Evolutionary conservation across 371 early-diverging fungal species (phyloP).

Genomic region (Mucor plumbeus): DNA sequence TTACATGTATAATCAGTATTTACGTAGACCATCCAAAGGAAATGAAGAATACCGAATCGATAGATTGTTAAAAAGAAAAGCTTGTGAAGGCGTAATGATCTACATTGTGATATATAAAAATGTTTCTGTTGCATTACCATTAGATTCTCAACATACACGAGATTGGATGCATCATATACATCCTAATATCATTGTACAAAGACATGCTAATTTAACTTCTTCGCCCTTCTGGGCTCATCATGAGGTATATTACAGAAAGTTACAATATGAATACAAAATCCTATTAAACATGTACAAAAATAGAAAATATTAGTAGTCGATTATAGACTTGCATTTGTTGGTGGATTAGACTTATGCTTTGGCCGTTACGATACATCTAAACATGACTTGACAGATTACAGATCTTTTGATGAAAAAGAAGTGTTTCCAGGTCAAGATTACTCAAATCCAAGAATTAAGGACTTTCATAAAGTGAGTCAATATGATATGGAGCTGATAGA

Average conservation of each 20-base stretch:
- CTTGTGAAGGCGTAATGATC: slow-evolving; percentile 86
- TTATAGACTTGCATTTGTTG: slow-evolving; percentile 83
- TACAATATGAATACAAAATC: too few species aligned
- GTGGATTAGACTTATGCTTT: slow-evolving; percentile 92
- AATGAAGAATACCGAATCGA: slow-evolving; percentile 85
- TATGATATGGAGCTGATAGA: slow-evolving; percentile 46
- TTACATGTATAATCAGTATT: slow-evolving; percentile 53
- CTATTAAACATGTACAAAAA: too few species aligned
- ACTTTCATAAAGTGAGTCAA: slow-evolving; percentile 71
- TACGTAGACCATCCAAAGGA: slow-evolving; percentile 75
- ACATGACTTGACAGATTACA: slow-evolving; percentile 78
- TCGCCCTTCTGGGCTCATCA: slow-evolving; percentile 83
- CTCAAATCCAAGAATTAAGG: slow-evolving; percentile 88
- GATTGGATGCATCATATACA: slow-evolving; percentile 75
- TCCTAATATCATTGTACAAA: slow-evolving; percentile 69
- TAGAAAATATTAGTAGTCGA: slow-evolving; percentile 90
- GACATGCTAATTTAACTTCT: slow-evolving; percentile 34
- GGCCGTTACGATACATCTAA: slow-evolving; percentile 85
- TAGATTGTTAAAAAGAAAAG: slow-evolving; percentile 80
- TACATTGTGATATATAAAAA: slow-evolving; percentile 92
- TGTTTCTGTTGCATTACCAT: slow-evolving; percentile 73
- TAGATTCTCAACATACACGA: slow-evolving; percentile 86
- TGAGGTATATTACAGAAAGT: slow-evolving; percentile 37
- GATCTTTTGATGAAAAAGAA: slow-evolving; percentile 38
- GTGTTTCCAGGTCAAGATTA: slow-evolving; percentile 93